These are phyloP conservation scores for Yarrowia sp. DNA, from an alignment of 805 yeast species.

Conservation along the genomic window DNA sequence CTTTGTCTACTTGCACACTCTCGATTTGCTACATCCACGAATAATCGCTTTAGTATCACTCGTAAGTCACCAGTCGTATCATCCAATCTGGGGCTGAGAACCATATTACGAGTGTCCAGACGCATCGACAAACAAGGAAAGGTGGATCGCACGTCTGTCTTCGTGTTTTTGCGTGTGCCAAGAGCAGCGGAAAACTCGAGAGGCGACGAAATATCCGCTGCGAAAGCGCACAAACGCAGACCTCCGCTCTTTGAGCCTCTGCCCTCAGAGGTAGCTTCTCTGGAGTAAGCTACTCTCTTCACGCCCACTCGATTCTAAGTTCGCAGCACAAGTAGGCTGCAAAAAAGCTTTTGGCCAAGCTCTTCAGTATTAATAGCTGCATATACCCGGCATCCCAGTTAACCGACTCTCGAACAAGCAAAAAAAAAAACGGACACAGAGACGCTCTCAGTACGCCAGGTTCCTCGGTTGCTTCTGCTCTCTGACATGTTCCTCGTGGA, in stretches of 20 bases:
- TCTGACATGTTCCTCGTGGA: constrained; percentile 6
- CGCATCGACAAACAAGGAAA: not conserved
- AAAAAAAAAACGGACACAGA: not conserved
- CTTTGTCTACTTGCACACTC: too few species aligned
- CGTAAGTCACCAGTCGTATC: not conserved
- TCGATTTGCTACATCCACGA: too few species aligned
- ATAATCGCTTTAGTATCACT: too few species aligned
- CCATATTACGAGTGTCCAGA: not conserved
- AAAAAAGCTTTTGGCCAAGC: constrained; percentile 2
- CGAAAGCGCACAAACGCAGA: not conserved
- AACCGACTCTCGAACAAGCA: not conserved
- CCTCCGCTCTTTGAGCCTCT: too few species aligned
- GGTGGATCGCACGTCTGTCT: not conserved
- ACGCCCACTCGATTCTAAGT: not conserved
- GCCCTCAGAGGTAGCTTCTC: too few species aligned
- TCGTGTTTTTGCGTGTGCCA: not conserved
- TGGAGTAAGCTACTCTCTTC: too few species aligned
- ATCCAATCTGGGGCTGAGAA: constrained; percentile 7
- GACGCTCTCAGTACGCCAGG: not conserved
- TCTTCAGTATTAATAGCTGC: constrained; percentile 19
- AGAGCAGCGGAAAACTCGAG: too few species aligned
- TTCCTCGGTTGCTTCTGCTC: not conserved
- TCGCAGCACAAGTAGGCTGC: not conserved
- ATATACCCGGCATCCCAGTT: constrained; percentile 5
- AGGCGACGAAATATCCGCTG: too few species aligned